Evolutionary conservation across 108 stramenopile genomes (phyloP).

Genomic region (Cyclotella cryptica): DNA sequence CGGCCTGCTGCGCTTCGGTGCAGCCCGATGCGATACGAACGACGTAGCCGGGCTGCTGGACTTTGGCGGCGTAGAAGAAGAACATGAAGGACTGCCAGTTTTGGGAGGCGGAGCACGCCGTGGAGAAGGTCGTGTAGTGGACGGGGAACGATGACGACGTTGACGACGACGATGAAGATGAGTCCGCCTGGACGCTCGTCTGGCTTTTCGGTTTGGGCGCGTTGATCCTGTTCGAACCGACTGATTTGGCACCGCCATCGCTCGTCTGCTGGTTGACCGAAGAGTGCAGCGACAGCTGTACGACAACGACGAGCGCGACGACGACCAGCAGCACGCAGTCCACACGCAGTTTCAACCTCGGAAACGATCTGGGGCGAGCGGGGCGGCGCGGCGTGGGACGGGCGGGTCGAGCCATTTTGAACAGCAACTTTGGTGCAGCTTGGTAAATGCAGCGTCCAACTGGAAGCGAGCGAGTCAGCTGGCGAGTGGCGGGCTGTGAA

Average conservation of each 20-base stretch:
- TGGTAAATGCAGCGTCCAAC: too few species aligned
- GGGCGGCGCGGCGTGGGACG: constrained; percentile 7
- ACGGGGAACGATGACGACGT: constrained; percentile 14
- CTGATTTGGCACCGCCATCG: neutral
- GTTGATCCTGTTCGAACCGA: neutral
- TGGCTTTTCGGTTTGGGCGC: neutral
- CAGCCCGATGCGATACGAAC: constrained; percentile 92
- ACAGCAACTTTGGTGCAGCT: too few species aligned
- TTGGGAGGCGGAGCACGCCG: constrained; percentile 89
- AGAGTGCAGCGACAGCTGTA: constrained; percentile 5
- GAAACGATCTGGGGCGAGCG: neutral
- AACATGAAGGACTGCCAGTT: constrained; percentile 94
- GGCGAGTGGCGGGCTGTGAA: too few species aligned
- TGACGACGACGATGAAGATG: neutral
- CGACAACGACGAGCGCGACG: neutral
- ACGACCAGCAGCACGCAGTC: neutral
- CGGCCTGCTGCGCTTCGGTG: constrained; percentile 40
- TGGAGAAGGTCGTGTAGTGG: constrained; percentile 74
- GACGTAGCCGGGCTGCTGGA: constrained; percentile 83
- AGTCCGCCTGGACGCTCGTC: neutral
- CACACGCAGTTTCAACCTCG: neutral
- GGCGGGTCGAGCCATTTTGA: constrained; percentile 22
- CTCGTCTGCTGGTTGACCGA: neutral
- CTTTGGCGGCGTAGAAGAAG: constrained; percentile 78
- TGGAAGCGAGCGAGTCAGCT: too few species aligned